A percentile compares a stretch with the other conserved stretches of the same genome.
These are phyloP conservation scores for Flueggea neowawraea DNA, from an alignment of 441 rosid genomes.

Conservation along the genomic window DNA sequence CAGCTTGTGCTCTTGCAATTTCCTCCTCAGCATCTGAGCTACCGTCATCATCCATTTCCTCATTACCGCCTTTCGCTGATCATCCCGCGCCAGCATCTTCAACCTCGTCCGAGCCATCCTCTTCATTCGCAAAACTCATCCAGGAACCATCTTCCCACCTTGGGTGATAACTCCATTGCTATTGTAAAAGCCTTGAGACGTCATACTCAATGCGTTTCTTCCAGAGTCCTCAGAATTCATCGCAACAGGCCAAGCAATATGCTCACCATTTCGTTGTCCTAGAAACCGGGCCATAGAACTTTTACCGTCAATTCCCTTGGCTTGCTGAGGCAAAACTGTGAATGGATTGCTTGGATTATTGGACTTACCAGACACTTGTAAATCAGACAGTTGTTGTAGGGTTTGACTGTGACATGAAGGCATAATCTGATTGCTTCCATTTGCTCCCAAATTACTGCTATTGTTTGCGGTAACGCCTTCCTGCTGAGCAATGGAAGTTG, in stretches of 20 bases:
- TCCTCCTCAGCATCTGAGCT: slow-evolving; percentile 21
- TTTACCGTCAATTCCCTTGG: slow-evolving; percentile 10
- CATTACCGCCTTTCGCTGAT: slow-evolving; percentile 17
- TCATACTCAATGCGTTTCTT: slow-evolving; percentile 16
- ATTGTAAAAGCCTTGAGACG: slow-evolving; percentile 17
- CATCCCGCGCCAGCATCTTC: slow-evolving; percentile 8
- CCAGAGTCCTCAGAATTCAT: slow-evolving; percentile 16
- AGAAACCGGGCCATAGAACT: slow-evolving; percentile 10
- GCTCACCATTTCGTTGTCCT: slow-evolving; percentile 10
- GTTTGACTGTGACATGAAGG: slow-evolving; percentile 23
- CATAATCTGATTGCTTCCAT: slow-evolving; percentile 11
- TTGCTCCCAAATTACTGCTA: slow-evolving; percentile 5
- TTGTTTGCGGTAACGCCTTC: slow-evolving; percentile 9
- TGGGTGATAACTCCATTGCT: not conserved
- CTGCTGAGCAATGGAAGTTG: slow-evolving; percentile 14
- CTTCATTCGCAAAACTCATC: slow-evolving; percentile 26
- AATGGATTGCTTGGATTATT: slow-evolving; percentile 7
- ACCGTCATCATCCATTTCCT: slow-evolving; percentile 5
- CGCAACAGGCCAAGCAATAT: slow-evolving; percentile 17
- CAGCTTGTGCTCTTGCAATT: slow-evolving; percentile 15
- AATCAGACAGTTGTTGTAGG: slow-evolving; percentile 13
- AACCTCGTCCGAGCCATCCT: slow-evolving; percentile 25
- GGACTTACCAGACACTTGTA: slow-evolving; percentile 8
- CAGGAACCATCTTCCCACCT: slow-evolving; percentile 21
- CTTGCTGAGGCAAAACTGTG: slow-evolving; percentile 12